Evolutionary conservation across 768 basidiomycete genomes (phyloP), one percentile per base, ranked within the genome.

Genomic region (Cantharellus anzutake): DNA sequence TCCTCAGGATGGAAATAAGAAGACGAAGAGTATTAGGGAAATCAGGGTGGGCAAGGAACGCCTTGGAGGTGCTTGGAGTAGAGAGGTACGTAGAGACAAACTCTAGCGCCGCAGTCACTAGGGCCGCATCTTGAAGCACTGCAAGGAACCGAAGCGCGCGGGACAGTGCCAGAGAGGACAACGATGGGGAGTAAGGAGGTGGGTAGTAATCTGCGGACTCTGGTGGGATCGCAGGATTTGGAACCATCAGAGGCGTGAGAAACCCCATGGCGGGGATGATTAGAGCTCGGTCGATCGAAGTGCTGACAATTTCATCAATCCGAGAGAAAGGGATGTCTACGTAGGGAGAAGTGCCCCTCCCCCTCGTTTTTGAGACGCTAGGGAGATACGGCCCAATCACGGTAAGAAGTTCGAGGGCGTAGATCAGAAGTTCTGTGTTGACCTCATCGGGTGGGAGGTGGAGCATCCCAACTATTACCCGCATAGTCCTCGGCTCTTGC

Each of bases 71-170:
- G 4, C 81, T 71, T 4, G 81, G 78, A 66, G 84, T 76, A 3
- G 86, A 83, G 29, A 90, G 72, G 68, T 89, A 84, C 4, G 78
- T 72, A 66, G 86, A 86, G 11, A 91, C 67, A 66, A 81, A 87
- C 69, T 83, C 86, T 51, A 90, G 67, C 58, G 78, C 81, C 3
- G 82, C 80, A 57, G 86, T 84, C 2, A 86, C 73, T 37, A 91
- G 74, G 5, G 73, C 72, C 61, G 79, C 80, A 71, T 91, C 88
- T 44, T 75, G 65, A 67, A 84, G 77, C 2, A 90, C 73, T 16
- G 87, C 84, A 5, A 90, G 76, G 67, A 83, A 85, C 65, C 78
- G 78, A 63, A 89, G 74, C 3, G 85, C 73, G 1, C 81, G 78
- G 2, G 71, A 70, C 42, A 90, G 71, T 1, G 82, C 81, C 5